phyloP scores from a whole-genome alignment of 1,284 basidiomycete genomes.

The Ganoderma leucocontextum region DNA sequence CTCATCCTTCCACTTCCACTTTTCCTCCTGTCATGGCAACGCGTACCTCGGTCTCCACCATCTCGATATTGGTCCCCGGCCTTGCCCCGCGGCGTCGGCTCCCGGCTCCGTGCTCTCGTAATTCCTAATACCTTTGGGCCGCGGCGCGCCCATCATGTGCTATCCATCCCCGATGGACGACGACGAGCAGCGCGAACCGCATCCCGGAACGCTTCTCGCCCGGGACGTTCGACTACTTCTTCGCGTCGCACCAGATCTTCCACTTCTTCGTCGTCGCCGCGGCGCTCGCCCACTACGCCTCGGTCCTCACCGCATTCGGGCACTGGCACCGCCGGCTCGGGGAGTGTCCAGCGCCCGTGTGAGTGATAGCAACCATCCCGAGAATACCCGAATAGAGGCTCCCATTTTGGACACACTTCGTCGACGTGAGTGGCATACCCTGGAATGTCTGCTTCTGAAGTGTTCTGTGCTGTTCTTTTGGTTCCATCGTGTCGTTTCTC shows the following conservation, averaged over 20 bases:
- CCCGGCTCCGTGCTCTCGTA: background rate
- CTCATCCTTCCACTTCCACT: background rate
- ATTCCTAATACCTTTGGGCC: background rate
- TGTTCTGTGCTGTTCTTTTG: background rate
- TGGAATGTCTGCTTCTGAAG: background rate
- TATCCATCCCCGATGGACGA: background rate
- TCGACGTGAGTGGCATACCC: constrained; percentile 8
- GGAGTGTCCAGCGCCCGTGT: constrained; percentile 27
- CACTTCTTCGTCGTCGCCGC: constrained; percentile 85
- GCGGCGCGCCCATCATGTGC: background rate
- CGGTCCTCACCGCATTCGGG: constrained; percentile 62
- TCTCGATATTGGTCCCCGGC: constrained; percentile 5
- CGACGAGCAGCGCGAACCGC: constrained; percentile 69
- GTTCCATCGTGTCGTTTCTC: background rate
- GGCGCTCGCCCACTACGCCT: constrained; percentile 77
- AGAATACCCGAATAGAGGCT: constrained; percentile 3
- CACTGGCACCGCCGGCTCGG: constrained; percentile 57
- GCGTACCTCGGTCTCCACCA: background rate
- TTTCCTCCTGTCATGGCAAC: background rate
- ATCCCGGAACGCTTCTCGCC: constrained; percentile 84
- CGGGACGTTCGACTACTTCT: constrained; percentile 83
- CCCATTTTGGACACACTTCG: background rate
- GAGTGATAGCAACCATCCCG: background rate
- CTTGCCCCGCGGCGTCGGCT: background rate
- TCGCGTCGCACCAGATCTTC: constrained; percentile 89